Base-by-base conservation (phyloP, 805 yeast species). In the Cyberlindnera veronae region DNA sequence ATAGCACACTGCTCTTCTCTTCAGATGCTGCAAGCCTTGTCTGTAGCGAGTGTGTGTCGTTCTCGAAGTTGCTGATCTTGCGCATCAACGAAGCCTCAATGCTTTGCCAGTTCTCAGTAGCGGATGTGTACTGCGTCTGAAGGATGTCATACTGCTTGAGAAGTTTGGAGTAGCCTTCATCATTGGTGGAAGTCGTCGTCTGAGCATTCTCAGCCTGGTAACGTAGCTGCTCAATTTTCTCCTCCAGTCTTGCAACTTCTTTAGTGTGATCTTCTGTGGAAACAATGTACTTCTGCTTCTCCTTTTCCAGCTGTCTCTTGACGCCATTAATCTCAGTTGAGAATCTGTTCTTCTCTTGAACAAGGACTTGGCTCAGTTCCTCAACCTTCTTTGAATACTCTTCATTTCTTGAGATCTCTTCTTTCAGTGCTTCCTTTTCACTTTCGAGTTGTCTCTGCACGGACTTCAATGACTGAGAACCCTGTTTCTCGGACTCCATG, bases 21-120 rank as follows among this genome's bases (percentile, higher is more conserved):
- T 31, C 45, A 23, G 34, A 48, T 29, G 34, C 37, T 21, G 22
- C 37, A 19, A 65, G 64, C 30, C 57, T 60, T 32, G 53, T 53
- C 29, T 56, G 54, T 34, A 69, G 48, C 6, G 59, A 61, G 26
- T 67, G 72, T 7, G 74, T 56, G 38, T 77, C 78, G 34, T 54
- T 57, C 42, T 75, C 73, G n/a, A 72, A 48, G 13, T 51, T 42
- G 5, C 73, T 58, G 15, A 81, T 67, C 42, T 73, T 74, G 8
- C 63, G 58, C 45, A 71, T 65, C 44, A 88, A 68, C 3, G 78
- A 69, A 29, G 83, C 73, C 60, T 93, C 97, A 31, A 88, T 79
- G 15, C 79, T 66, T 41, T 83, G 81, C 95, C 96, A 87, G 58
- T 83, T 86, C 47, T 81, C 87, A 41, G 82, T 82, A 0, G 91